Base-by-base conservation (phyloP, 805 yeast species). In the Hemisphaericaspora nanyangensis region DNA sequence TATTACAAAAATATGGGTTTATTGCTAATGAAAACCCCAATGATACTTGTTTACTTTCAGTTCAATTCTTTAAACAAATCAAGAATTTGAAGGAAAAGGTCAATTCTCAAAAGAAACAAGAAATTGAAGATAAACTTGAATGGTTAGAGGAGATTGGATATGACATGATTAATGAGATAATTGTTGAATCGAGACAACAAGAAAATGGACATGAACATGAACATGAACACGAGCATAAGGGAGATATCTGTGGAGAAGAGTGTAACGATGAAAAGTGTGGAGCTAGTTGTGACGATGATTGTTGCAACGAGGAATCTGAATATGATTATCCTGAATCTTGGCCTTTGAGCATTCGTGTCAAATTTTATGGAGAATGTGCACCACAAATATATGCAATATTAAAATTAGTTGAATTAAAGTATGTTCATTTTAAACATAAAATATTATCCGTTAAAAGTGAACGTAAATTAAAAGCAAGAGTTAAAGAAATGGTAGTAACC, bases 1-100 rank as follows among this genome's bases (percentile, higher is more conserved):
- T 90, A 29, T 57, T 89, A 11, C 77, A 89, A 11, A 72, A 85
- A 40, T 90, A 89, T 55, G 96, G 96, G 1, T 89, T 90, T 55
- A 75, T 81, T 7, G 77, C 80, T 46, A 63, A 66, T 1, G 42
- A 39, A 5, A 65, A 67, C 38, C 51, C 55, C 25, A 70, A 76
- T 50, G 88, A 84, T 47, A 54, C 71, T 2, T 74, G 84, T 10
- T 68, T 78, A 38, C 54, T 86, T n/a, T 79, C 82, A 1, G 63
- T 68, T 1, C 82, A 79, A 46, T 56, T 75, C 39, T 49, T 67
- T 33, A 37, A 39, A 29, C 52, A 65, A 29, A 36, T 67, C 28
- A 64, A 62, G 36, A 34, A 44, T 19, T 43, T 47, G 20, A 55
- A 52, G 36, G 31, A 44, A 5, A 44, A 40, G 12, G 31, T 47